Evolutionary conservation across 352 stramenopile genomes (phyloP).

Genomic region (Pythium pyrilobum): DNA sequence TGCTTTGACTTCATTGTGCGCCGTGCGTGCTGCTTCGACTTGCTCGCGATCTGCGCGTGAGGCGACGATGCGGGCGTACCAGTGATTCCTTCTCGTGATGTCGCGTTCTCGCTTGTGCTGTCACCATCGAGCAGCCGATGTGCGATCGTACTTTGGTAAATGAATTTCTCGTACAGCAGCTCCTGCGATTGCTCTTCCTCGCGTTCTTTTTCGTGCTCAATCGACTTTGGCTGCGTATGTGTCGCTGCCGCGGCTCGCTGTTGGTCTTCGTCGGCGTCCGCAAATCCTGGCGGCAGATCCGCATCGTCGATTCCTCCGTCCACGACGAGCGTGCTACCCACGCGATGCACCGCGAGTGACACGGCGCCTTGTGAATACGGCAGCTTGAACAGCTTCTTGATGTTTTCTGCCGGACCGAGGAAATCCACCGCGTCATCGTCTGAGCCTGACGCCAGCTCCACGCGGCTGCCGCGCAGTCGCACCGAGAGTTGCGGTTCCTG

Average conservation of each 20-base stretch:
- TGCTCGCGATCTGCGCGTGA: conserved; percentile 1
- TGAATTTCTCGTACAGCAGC: conserved; percentile 83
- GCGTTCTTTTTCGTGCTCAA: conserved; percentile 43
- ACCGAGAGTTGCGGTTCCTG: conserved; percentile 71
- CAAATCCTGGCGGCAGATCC: conserved; percentile 66
- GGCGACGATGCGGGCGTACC: no score
- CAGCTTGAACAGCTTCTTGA: conserved; percentile 85
- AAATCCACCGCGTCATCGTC: conserved; percentile 76
- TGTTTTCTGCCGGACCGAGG: conserved; percentile 76
- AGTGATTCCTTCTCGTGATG: no score
- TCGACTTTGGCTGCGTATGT: conserved; percentile 37
- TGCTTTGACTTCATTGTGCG: conserved; percentile 1
- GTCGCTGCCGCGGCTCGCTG: background rate
- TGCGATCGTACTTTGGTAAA: conserved; percentile 69
- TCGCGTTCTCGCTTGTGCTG: background rate
- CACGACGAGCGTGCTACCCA: conserved; percentile 74
- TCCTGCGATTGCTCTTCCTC: conserved; percentile 37
- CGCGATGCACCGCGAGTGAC: conserved; percentile 77
- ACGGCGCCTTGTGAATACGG: conserved; percentile 74
- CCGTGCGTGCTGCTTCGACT: background rate
- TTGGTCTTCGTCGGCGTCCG: conserved; percentile 37
- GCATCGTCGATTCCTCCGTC: conserved; percentile 69
- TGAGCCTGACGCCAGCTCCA: conserved; percentile 63
- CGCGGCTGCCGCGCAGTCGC: conserved; percentile 48
- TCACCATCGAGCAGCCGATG: conserved; percentile 18